These are phyloP conservation scores for Venturia oleaginea DNA, from an alignment of 2,329 filamentous ascomycete species.

Conservation along the genomic window DNA sequence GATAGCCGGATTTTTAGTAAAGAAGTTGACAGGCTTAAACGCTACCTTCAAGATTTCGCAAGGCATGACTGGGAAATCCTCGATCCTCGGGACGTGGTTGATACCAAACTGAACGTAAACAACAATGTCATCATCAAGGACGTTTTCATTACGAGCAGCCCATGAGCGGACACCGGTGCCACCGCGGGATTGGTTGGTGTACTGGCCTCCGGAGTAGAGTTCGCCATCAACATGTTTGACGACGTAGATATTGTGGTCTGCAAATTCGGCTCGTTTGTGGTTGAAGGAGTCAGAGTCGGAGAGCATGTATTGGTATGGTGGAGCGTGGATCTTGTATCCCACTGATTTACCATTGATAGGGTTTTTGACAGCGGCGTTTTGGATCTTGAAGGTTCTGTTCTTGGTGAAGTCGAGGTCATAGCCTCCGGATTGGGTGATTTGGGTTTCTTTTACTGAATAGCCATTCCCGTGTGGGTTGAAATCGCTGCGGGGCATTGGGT, in stretches of 20 bases:
- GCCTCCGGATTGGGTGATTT: constrained; percentile 39
- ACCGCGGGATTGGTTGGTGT: constrained; percentile 51
- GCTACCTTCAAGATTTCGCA: constrained; percentile 49
- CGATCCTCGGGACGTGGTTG: constrained; percentile 46
- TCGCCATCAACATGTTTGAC: constrained; percentile 49
- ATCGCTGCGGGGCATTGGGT: constrained; percentile 49
- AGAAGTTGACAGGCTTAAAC: constrained; percentile 51
- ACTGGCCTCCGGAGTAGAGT: constrained; percentile 50
- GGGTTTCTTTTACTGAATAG: constrained; percentile 39
- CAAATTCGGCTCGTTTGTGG: constrained; percentile 50
- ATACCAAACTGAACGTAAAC: constrained; percentile 50
- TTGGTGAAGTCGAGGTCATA: constrained; percentile 38
- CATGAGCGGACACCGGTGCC: constrained; percentile 39
- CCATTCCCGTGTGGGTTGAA: constrained; percentile 48
- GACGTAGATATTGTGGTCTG: constrained; percentile 50
- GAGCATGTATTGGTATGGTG: constrained; percentile 42
- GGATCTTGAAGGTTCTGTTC: constrained; percentile 42
- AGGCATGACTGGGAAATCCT: constrained; percentile 53
- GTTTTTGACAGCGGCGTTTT: constrained; percentile 36
- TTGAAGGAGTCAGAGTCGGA: constrained; percentile 45
- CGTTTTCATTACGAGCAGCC: constrained; percentile 43
- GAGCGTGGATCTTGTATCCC: constrained; percentile 42
- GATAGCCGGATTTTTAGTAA: constrained; percentile 48
- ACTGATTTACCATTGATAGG: constrained; percentile 40
- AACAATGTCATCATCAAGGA: constrained; percentile 48